A percentile compares a stretch with the other conserved stretches of the same genome.
These are phyloP conservation scores for Gliomastix tumulicola DNA, from an alignment of 2,329 filamentous ascomycete species.

Conservation along the genomic window DNA sequence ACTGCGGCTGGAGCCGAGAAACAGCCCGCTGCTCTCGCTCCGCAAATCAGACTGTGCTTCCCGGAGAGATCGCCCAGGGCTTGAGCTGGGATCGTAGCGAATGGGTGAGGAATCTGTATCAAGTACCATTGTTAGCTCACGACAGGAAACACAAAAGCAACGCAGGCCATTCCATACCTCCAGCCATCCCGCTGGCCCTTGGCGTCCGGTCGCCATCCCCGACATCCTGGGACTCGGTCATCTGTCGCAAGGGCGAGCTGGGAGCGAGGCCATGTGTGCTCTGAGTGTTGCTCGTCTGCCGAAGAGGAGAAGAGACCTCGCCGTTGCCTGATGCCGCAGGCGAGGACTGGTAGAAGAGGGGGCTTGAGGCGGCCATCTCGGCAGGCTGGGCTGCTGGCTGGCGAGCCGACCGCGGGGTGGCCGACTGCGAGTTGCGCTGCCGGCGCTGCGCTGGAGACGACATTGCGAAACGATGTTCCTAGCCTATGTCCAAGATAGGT, in stretches of 20 bases:
- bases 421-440: slow-evolving; percentile 44
- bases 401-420: slow-evolving; percentile 32
- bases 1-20: slow-evolving; percentile 61
- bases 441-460: slow-evolving; percentile 39
- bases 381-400: slow-evolving; percentile 40
- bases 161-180: too few relatives aligned
- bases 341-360: slow-evolving; percentile 65
- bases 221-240: slow-evolving; percentile 48
- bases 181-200: slow-evolving; percentile 54
- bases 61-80: slow-evolving; percentile 59
- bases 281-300: slow-evolving; percentile 51
- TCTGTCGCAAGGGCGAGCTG: slow-evolving; percentile 54
- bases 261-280: slow-evolving; percentile 36
- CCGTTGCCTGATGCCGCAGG: slow-evolving; percentile 21
- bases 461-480: too few relatives aligned
- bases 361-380: slow-evolving; percentile 62
- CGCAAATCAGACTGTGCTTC: slow-evolving; percentile 51
- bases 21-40: slow-evolving; percentile 72
- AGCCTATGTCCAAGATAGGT: too few relatives aligned
- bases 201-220: slow-evolving; percentile 60
- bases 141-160: too few relatives aligned
- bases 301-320: slow-evolving; percentile 42
- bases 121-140: slow-evolving; percentile 4
- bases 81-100: slow-evolving; percentile 84
- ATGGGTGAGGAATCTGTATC: slow-evolving; percentile 81